A percentile compares a stretch with the other conserved stretches of the same genome.
phyloP scores from a whole-genome alignment of 208 protist species.

The Naegleria fowleri region DNA sequence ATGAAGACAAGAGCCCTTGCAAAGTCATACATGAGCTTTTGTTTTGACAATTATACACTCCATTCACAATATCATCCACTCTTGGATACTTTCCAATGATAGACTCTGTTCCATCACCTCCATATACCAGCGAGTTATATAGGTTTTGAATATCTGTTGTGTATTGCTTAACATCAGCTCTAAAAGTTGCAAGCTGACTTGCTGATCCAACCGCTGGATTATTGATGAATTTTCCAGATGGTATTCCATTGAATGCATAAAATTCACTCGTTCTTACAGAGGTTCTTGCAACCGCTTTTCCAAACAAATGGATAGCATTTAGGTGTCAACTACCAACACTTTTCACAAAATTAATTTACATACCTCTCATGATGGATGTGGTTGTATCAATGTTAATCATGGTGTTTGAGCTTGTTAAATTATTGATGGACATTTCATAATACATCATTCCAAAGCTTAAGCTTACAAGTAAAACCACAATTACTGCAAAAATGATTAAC shows the following conservation, averaged over 20 bases:
- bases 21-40: neutral
- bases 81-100: neutral
- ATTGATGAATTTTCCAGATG: neutral
- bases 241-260: neutral
- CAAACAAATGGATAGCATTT: no score
- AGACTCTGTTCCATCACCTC: neutral
- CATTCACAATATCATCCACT: neutral
- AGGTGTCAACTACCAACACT: no score
- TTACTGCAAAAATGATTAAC: neutral
- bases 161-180: neutral
- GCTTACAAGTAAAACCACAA: neutral
- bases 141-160: neutral
- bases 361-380: neutral
- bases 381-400: neutral
- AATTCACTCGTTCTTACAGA: neutral
- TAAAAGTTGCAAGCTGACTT: neutral
- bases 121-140: neutral
- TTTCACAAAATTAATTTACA: no score
- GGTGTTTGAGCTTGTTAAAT: neutral
- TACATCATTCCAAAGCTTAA: neutral
- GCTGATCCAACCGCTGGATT: neutral
- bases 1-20: neutral
- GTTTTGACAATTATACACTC: neutral
- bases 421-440: neutral
- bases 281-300: neutral